These are phyloP conservation scores for Maudiozyma bulderi DNA, from an alignment of 805 yeast species.

Conservation along the genomic window DNA sequence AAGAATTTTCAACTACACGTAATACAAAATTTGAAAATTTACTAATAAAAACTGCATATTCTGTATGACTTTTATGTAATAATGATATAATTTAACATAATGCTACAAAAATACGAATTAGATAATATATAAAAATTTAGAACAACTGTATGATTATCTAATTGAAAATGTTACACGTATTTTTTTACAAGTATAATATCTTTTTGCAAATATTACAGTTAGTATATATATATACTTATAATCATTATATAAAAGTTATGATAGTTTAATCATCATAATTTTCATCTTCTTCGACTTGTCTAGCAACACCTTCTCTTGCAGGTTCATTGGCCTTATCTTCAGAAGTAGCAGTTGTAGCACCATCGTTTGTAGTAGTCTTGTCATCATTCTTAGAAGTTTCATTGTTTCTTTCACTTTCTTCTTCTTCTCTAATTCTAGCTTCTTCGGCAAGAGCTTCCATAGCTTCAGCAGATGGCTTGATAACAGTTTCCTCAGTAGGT, in stretches of 20 bases:
- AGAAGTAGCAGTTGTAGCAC: slow-evolving; percentile 3
- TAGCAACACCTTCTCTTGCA: slow-evolving; percentile 22
- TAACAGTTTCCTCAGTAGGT: slow-evolving; percentile 13
- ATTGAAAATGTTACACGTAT: neutral
- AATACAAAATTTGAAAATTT: slow-evolving; percentile 1
- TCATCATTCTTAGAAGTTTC: neutral
- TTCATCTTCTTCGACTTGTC: slow-evolving; percentile 37
- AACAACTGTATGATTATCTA: too few species aligned
- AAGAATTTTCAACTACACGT: neutral
- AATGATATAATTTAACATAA: neutral
- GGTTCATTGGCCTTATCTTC: slow-evolving; percentile 5
- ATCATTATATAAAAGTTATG: neutral
- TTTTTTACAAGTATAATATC: neutral
- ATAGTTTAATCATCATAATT: slow-evolving; percentile 34
- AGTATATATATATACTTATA: neutral
- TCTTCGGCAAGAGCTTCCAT: slow-evolving; percentile 34
- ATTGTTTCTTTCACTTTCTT: slow-evolving; percentile 16
- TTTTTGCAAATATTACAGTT: too few species aligned
- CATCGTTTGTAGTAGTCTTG: slow-evolving; percentile 3
- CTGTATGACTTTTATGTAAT: neutral
- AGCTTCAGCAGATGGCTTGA: slow-evolving; percentile 30
- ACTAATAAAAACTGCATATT: neutral
- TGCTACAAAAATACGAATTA: too few species aligned
- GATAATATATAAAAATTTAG: neutral
- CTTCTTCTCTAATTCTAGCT: slow-evolving; percentile 32